Evolutionary conservation across 2,329 filamentous ascomycete genomes (phyloP), one percentile per base, ranked within the genome.

Genomic region (Scedosporium minutisporum): DNA sequence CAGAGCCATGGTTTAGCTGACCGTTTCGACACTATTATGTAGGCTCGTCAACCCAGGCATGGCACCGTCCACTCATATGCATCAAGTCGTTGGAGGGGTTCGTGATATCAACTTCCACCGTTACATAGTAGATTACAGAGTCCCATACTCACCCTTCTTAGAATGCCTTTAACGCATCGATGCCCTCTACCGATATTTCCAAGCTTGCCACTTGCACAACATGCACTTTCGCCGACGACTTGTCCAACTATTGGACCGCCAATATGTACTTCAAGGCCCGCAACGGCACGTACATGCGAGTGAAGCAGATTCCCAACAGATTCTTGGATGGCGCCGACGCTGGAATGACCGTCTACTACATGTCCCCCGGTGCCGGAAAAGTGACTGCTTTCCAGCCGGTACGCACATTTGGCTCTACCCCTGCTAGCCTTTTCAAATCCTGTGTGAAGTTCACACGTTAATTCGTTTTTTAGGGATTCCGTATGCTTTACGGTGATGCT

Each of bases 51-150:
- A 65, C 51, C 68, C 68, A 12, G 81, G 81, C 4, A 63, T 64
- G 3, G 74, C 78, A 1, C 78, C 81, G 7, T 75, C 80, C 4
- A 70, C 71, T 18, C 82, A 85, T 70, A 75, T 82, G 6, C 83
- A 85, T 68, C 81, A 78, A 46, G 77, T 85, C 64, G 76, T 80
- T 65, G 82, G 83, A 63, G 74, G 73, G 7, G 63, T 55, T 23
- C 6, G 51, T 55, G 18, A 55, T 46, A 14, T 41, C 25, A n/a
- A 41, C 14, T 7, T 33, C 14, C 12, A 38, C n/a, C 3, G 9
- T 27, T 44, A 60, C 38, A 3, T 14, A 12, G 25, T 10, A 16
- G 18, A 21, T 4, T 38, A 3, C 9, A 10, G 10, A 38, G 33
- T 38, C 10, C 33, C 33, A 4, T 55, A 12, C 42, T 51, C 10